Evolutionary conservation across 2,329 filamentous ascomycete species (phyloP).

Genomic region (Cladophialophora carrionii): DNA sequence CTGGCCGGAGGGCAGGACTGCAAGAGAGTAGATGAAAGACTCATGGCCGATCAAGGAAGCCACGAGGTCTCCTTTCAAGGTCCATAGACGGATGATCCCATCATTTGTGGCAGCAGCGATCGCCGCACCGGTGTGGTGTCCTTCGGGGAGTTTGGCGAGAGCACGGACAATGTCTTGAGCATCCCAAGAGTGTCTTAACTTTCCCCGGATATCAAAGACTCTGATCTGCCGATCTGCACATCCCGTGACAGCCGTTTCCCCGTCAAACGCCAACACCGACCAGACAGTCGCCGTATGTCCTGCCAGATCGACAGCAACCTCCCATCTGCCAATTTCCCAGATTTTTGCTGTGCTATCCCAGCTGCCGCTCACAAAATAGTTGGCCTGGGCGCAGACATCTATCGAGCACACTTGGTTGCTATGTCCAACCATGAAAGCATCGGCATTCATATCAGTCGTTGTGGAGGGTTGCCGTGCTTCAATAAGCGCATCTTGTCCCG

Average conservation of each 20-base stretch:
- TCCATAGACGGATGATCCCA: constrained; percentile 85
- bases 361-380: constrained; percentile 82
- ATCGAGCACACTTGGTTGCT: constrained; percentile 84
- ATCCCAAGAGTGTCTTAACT: constrained; percentile 65
- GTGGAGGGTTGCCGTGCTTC: constrained; percentile 78
- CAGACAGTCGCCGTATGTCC: constrained; percentile 85
- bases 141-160: constrained; percentile 76
- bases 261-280: constrained; percentile 84
- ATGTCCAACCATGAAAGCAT: constrained; percentile 84
- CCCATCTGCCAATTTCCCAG: constrained; percentile 87
- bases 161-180: constrained; percentile 83
- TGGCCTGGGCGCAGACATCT: constrained; percentile 72
- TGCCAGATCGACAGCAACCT: constrained; percentile 69
- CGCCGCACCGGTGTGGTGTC: constrained; percentile 80
- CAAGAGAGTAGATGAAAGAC: constrained; percentile 89
- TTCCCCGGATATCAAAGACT: constrained; percentile 70
- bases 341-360: constrained; percentile 90
- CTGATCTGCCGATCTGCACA: constrained; percentile 90
- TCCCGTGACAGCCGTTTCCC: constrained; percentile 78
- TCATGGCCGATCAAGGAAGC: constrained; percentile 84
- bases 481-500: constrained; percentile 89
- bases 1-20: constrained; percentile 77
- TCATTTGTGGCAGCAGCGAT: constrained; percentile 96
- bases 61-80: constrained; percentile 73
- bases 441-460: constrained; percentile 72